Conservation (phyloP, 1,139 yeast species). For the Suzukiozyma palmioleophila region DNA sequence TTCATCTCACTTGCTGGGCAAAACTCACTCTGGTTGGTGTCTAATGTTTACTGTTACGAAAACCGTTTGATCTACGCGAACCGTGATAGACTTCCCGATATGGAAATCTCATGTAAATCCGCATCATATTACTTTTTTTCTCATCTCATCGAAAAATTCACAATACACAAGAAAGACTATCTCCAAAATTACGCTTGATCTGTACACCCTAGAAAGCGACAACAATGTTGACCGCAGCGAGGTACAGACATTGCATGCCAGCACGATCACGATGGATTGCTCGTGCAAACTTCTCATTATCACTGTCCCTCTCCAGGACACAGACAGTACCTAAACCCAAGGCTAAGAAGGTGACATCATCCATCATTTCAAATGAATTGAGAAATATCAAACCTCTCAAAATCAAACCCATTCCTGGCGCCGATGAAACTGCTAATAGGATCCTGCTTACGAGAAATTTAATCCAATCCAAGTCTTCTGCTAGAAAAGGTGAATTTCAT, state of each 20-base stretch:
- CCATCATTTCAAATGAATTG: conserved; percentile 1
- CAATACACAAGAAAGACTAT: too few relatives aligned
- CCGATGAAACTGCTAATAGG: neutral
- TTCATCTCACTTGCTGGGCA: conserved; percentile 47
- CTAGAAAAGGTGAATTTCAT: neutral
- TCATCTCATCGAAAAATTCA: too few relatives aligned
- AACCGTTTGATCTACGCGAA: conserved; percentile 1
- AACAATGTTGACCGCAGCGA: too few relatives aligned
- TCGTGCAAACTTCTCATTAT: too few relatives aligned
- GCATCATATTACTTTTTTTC: too few relatives aligned
- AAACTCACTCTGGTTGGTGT: neutral
- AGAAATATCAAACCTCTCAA: neutral
- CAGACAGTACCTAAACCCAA: too few relatives aligned
- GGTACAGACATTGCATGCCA: too few relatives aligned
- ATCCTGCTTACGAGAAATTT: conserved; percentile 1
- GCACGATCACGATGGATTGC: too few relatives aligned
- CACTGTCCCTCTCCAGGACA: too few relatives aligned
- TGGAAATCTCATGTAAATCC: conserved; percentile 1
- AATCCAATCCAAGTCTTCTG: neutral
- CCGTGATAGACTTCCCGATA: conserved; percentile 4
- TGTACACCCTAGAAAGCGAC: too few relatives aligned
- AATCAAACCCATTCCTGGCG: neutral
- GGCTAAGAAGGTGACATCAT: too few relatives aligned
- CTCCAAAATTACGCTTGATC: too few relatives aligned
- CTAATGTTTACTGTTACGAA: neutral